Base-by-base conservation (phyloP, 371 early-diverging fungal genomes). In the Cokeromyces recurvatus region DNA sequence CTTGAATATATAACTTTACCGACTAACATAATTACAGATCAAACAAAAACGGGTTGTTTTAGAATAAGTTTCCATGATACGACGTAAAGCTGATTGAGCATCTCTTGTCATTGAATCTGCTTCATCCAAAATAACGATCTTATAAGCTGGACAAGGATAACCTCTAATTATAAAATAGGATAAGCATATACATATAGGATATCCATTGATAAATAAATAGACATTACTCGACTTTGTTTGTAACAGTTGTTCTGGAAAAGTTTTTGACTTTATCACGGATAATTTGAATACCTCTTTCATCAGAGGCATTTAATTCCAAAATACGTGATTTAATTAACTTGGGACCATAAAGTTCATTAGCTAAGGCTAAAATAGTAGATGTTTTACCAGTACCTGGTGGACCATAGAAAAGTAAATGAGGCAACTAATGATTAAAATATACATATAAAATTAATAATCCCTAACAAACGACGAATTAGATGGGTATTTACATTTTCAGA, bases 361-460 rank as follows among this genome's bases (percentile, higher is more conserved):
- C 82, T 37, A 98, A 73, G 0, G 99, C 93, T 37, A 98, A 76
- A 51, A 99, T 96, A 3, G 97, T 95, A 0, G 96, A 92, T 0
- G 99, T 99, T 73, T 99, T 99, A 59, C 99, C 99, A 3, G 98
- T 89, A 44, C 99, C 99, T 25, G 99, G 97, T 41, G 99, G 99
- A 5, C 99, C 99, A 75, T 98, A 96, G 64, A 99, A 96, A 25
- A 99, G 74, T 25, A 99, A 78, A 66, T 99, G 98, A 19, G 99
- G 99, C 41, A 98, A 78, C 90, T 91, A 63, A 16, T 45, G 23
- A 10, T n/a, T n/a, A n/a, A n/a, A n/a, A 3, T 14, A 1, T 21
- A 17, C 14, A 22, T 16, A 14, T 5, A 6, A 11, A 8, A 23
- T 10, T 21, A 7, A 32, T 38, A 16, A 32, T 14, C 17, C 2